A percentile compares a stretch with the other conserved stretches of the same genome.
Evolutionary conservation across 2,329 filamentous ascomycete species (phyloP).

Genomic region (Fusarium sp.): DNA sequence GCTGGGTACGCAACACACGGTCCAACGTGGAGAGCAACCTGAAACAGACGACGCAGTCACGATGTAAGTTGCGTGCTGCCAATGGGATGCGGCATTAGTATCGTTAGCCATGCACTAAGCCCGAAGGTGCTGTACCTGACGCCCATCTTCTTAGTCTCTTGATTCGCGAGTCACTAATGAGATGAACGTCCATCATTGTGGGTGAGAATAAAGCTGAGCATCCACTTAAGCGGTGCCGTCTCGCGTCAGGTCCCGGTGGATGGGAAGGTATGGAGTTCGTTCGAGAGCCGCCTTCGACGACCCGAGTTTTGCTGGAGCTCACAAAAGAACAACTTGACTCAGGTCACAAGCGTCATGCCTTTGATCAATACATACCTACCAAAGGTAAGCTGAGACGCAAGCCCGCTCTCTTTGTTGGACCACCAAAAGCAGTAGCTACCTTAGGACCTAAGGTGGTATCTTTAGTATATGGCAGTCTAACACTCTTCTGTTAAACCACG

Average conservation of each 20-base stretch:
- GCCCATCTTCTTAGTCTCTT: conserved; percentile 1
- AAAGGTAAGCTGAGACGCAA: not conserved
- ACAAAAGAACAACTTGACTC: not conserved
- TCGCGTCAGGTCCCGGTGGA: conserved; percentile 22
- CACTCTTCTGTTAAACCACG: not conserved
- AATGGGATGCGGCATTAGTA: conserved; percentile 19
- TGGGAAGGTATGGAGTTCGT: not conserved
- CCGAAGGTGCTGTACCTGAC: conserved; percentile 4
- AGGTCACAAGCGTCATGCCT: not conserved
- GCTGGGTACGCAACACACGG: conserved; percentile 31
- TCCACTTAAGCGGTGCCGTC: not conserved
- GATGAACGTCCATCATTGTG: conserved; percentile 1
- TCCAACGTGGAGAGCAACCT: conserved; percentile 41
- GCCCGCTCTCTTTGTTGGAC: not conserved
- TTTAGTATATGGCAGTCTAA: too few species aligned
- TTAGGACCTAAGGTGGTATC: too few species aligned
- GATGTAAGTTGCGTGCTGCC: conserved; percentile 21
- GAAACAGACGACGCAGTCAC: conserved; percentile 40
- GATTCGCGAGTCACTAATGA: conserved; percentile 8
- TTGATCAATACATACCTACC: not conserved
- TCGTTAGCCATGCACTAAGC: conserved; percentile 18
- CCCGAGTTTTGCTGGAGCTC: not conserved
- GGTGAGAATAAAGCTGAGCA: not conserved
- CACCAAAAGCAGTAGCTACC: too few species aligned
- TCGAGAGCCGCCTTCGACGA: not conserved